phyloP scores from a whole-genome alignment of 208 protist genomes.

The Phytomonas sp. region DNA sequence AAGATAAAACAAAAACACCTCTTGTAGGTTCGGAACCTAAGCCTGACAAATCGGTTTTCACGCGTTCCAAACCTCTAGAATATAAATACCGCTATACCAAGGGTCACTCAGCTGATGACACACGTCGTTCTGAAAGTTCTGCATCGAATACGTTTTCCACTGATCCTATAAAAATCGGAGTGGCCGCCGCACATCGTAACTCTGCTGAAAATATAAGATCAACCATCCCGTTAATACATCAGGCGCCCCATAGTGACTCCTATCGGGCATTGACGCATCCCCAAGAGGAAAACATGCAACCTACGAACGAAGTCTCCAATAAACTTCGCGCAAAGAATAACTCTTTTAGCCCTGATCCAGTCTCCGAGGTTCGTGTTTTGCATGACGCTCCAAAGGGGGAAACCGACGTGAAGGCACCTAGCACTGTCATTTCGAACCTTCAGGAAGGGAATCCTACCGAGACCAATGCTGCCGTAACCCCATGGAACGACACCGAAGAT shows the following conservation, averaged over 20 bases:
- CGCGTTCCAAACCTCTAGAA: background rate
- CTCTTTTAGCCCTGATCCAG: background rate
- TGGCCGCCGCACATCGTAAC: background rate
- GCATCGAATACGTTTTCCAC: background rate
- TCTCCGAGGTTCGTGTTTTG: background rate
- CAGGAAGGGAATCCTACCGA: background rate
- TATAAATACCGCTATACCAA: background rate
- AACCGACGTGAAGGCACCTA: background rate
- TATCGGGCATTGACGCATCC: background rate
- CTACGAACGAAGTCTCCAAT: background rate
- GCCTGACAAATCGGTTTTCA: background rate
- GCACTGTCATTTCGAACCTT: background rate
- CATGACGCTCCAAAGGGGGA: background rate
- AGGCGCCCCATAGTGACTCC: background rate
- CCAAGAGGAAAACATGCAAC: background rate
- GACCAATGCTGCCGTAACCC: background rate
- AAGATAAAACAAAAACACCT: background rate
- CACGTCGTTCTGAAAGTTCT: background rate
- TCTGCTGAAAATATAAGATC: background rate
- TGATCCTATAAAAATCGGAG: background rate
- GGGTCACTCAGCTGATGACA: background rate
- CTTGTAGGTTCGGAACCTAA: background rate
- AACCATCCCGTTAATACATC: background rate
- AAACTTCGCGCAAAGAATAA: background rate
- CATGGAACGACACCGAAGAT: background rate